Evolutionary conservation across 805 yeast species (phyloP).

Genomic region (Clavispora fructus): DNA sequence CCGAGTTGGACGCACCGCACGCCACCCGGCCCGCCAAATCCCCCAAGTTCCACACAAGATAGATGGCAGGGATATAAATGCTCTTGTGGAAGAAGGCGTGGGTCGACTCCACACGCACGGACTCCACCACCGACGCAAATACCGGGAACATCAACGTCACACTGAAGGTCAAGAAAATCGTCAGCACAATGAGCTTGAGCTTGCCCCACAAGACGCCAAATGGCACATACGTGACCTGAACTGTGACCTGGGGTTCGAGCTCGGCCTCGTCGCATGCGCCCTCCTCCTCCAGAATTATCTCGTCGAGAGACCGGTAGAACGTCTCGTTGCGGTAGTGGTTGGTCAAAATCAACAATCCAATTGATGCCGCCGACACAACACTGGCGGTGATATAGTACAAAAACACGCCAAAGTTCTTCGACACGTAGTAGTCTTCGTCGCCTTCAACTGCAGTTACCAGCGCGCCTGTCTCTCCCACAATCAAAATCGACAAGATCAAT

Average conservation of each 20-base stretch:
- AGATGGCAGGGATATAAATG: conserved; percentile 66
- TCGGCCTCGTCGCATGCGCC: conserved; percentile 3
- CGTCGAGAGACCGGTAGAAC: conserved; percentile 16
- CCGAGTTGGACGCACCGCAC: conserved; percentile 43
- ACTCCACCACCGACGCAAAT: conserved; percentile 69
- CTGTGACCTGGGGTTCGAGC: conserved; percentile 4
- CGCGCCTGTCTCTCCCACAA: conserved; percentile 27
- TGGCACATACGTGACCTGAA: conserved; percentile 44
- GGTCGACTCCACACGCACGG: conserved; percentile 30
- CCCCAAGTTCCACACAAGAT: conserved; percentile 84
- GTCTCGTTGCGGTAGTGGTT: conserved; percentile 22
- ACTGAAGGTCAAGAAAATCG: conserved; percentile 70
- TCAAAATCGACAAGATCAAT: conserved; percentile 49
- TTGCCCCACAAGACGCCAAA: conserved; percentile 56
- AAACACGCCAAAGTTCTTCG: conserved; percentile 37
- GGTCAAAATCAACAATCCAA: conserved; percentile 34
- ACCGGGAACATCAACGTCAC: conserved; percentile 82
- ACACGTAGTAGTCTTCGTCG: conserved; percentile 18
- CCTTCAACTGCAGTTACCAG: conserved; percentile 10
- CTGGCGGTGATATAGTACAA: conserved; percentile 49
- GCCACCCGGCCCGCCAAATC: conserved; percentile 74
- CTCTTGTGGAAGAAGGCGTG: conserved; percentile 41
- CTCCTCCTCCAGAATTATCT: conserved; percentile 8
- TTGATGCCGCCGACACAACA: conserved; percentile 38
- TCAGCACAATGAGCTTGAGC: conserved; percentile 55